phyloP scores from a whole-genome alignment of 2,329 filamentous ascomycete species.

The Trichoderma arundinaceum region DNA sequence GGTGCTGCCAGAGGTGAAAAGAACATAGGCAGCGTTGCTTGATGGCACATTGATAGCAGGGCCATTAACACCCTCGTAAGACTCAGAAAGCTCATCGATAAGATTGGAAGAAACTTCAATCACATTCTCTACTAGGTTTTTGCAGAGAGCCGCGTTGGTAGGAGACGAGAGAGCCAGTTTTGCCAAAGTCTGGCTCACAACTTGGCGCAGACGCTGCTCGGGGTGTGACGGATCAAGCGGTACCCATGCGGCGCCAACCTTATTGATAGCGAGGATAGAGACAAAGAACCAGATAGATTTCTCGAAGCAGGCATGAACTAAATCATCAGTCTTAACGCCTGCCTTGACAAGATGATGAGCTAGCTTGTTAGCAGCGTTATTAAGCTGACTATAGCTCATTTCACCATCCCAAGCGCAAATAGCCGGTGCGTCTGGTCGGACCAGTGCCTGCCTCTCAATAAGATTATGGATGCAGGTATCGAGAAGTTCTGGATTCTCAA shows the following conservation, averaged over 20 bases:
- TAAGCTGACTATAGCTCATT: constrained; percentile 34
- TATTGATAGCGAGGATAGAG: constrained; percentile 39
- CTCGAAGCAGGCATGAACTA: constrained; percentile 33
- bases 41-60: constrained; percentile 1
- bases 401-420: constrained; percentile 37
- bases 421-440: constrained; percentile 22
- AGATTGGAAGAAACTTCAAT: constrained; percentile 14
- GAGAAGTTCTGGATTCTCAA: constrained; percentile 19
- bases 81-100: not conserved
- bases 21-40: constrained; percentile 43
- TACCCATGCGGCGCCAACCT: constrained; percentile 37
- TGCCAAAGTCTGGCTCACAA: constrained; percentile 12
- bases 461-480: constrained; percentile 24
- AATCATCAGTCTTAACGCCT: constrained; percentile 36
- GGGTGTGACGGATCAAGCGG: constrained; percentile 26
- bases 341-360: constrained; percentile 13
- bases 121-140: not conserved
- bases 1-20: constrained; percentile 63
- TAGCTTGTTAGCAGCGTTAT: constrained; percentile 13
- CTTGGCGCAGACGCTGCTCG: constrained; percentile 12
- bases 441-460: constrained; percentile 3
- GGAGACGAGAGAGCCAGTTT: constrained; percentile 12
- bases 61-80: not conserved
- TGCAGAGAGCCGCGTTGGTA: constrained; percentile 11
- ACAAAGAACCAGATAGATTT: constrained; percentile 37